phyloP scores from a whole-genome alignment of 2,329 filamentous ascomycete genomes.

The Alternaria triticimaculans region DNA sequence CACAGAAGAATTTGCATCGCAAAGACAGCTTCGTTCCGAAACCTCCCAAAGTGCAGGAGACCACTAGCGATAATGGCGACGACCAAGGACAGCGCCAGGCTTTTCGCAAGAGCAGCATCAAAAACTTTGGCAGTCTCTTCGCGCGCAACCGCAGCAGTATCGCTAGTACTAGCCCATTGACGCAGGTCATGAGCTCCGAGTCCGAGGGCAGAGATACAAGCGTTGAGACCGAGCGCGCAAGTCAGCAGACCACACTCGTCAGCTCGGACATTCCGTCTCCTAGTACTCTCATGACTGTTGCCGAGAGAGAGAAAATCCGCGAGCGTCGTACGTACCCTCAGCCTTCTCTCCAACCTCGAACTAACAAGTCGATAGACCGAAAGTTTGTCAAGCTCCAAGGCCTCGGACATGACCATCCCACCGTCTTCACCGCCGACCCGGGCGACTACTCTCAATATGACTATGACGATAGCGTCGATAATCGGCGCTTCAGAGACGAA shows the following conservation, averaged over 20 bases:
- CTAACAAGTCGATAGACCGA: background rate
- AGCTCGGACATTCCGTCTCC: background rate
- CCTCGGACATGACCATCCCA: background rate
- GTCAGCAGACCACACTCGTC: background rate
- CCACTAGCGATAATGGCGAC: background rate
- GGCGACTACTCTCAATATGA: background rate
- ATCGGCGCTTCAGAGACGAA: background rate
- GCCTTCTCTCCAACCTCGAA: background rate
- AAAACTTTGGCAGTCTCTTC: conserved; percentile 4
- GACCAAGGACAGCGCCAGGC: background rate
- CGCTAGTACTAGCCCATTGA: background rate
- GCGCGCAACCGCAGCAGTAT: background rate
- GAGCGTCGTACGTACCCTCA: background rate
- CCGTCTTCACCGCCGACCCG: background rate
- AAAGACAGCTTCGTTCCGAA: background rate
- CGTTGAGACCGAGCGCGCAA: background rate
- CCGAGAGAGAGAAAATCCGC: background rate
- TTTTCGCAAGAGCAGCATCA: background rate
- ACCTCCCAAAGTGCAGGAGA: background rate
- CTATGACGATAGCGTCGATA: background rate
- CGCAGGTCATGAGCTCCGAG: background rate
- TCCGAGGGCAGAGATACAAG: background rate
- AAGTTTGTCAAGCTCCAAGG: background rate
- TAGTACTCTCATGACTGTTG: background rate
- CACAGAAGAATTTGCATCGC: background rate